Base-by-base conservation (phyloP, 169 alveolate genomes). In the Theileria parva region DNA sequence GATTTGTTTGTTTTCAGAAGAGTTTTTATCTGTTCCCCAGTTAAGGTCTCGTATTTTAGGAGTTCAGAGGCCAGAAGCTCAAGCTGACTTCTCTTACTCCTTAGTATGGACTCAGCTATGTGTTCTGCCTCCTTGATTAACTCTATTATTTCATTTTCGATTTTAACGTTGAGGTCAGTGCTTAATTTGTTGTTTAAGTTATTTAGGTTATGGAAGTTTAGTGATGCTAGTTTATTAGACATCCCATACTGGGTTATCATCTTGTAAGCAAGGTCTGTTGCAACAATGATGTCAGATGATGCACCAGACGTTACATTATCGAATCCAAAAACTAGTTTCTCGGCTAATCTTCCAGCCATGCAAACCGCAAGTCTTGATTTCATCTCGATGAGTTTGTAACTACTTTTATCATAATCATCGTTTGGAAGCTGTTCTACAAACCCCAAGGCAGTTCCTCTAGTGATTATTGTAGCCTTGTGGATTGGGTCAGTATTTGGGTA, bases 341-440 rank as follows among this genome's bases (percentile, higher is more conserved):
- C 99, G 50, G 99, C 99, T 8, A 95, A 95, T 64, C 98, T 89
- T 12, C 99, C 99, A 17, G 98, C 99, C 98, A 97, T 95, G 53
- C 98, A 95, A 0, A 95, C 98, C 55, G 97, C 98, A 61, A 97
- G 89, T 48, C 95, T 83, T 59, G 98, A 98, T 63, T 94, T 89
- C 86, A 96, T 92, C 85, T 95, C 95, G 48, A 93, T 93, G 53
- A 86, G 86, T 48, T 92, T 93, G 61, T 94, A 85, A 65, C 96
- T 93, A 74, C 88, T 85, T 28, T 95, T 89, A 65, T 95, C 97
- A 64, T 87, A 95, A 30, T 88, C 89, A n/a, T 57, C 66, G 66
- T 57, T 57, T 28, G 96, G 94, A 25, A 93, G 85, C 83, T 86
- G 94, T 68, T 86, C 94, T 53, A 94, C 94, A 72, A 95, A 93